Conservation (phyloP, 73 alveolate species). For the Paramecium tetraurelia region DNA sequence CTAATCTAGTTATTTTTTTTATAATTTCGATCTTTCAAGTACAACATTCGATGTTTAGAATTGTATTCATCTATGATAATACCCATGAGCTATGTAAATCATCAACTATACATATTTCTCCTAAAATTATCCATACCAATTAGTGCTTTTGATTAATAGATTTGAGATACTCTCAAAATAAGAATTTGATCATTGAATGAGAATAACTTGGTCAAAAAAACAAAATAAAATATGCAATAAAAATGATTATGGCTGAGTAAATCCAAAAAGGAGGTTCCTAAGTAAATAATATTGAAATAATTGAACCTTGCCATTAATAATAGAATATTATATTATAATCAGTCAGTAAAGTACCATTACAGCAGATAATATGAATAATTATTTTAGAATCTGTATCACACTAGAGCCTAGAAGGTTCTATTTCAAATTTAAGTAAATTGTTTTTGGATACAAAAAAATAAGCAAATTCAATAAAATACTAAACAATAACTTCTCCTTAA, state of each 20-base stretch:
- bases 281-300: too few species aligned
- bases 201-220: background rate
- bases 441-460: background rate
- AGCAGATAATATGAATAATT: background rate
- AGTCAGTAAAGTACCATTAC: background rate
- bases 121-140: constrained; percentile 26
- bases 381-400: background rate
- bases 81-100: background rate
- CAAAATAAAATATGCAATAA: background rate
- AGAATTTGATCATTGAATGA: background rate
- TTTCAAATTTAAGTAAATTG: background rate
- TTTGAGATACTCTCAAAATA: background rate
- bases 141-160: background rate
- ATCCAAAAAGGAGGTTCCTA: too few species aligned
- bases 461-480: background rate
- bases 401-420: background rate
- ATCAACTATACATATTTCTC: background rate
- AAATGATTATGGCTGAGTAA: background rate
- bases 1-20: background rate
- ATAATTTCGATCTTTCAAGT: background rate
- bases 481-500: background rate
- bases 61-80: background rate
- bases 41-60: background rate
- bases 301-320: too few species aligned
- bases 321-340: background rate